Conservation (phyloP, 192 early-diverging fungal genomes). For the Globomyces pollinis-pini region DNA sequence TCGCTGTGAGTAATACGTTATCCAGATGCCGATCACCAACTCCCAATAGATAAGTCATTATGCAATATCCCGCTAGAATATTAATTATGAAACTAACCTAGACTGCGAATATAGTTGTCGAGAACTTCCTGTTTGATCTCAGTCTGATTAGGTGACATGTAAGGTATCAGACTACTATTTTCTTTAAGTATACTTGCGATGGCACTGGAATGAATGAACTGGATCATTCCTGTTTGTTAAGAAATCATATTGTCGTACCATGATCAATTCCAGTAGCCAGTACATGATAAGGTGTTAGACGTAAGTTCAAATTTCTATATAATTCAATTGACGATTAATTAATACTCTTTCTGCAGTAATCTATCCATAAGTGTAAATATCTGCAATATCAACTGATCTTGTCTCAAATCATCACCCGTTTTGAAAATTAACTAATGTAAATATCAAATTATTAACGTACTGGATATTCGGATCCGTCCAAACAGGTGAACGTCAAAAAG, state of each 20-base stretch:
- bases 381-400: slow-evolving; percentile 98
- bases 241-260: slow-evolving; percentile 38
- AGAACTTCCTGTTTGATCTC: slow-evolving; percentile 53
- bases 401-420: slow-evolving; percentile 92
- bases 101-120: slow-evolving; percentile 94
- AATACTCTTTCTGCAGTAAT: slow-evolving; percentile 88
- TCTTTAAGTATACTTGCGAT: slow-evolving; percentile 85
- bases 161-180: slow-evolving; percentile 73
- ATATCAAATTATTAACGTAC: too few relatives aligned
- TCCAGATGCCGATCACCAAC: slow-evolving; percentile 98
- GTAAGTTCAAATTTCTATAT: slow-evolving; percentile 90
- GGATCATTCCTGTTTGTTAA: slow-evolving; percentile 81
- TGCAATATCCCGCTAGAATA: slow-evolving; percentile 93
- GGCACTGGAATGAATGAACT: slow-evolving; percentile 86
- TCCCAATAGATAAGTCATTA: slow-evolving; percentile 95
- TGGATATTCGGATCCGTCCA: slow-evolving; percentile 82
- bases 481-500: slow-evolving; percentile 72
- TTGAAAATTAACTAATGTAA: too few relatives aligned
- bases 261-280: slow-evolving; percentile 92
- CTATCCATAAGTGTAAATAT: slow-evolving; percentile 97
- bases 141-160: slow-evolving; percentile 50
- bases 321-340: too few relatives aligned
- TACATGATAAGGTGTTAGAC: slow-evolving; percentile 90
- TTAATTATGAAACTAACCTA: slow-evolving; percentile 43
- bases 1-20: slow-evolving; percentile 82